A percentile compares a stretch with the other conserved stretches of the same genome.
These are phyloP conservation scores for Pleurostoma richardsiae DNA, from an alignment of 2,329 filamentous ascomycete genomes.

Conservation along the genomic window DNA sequence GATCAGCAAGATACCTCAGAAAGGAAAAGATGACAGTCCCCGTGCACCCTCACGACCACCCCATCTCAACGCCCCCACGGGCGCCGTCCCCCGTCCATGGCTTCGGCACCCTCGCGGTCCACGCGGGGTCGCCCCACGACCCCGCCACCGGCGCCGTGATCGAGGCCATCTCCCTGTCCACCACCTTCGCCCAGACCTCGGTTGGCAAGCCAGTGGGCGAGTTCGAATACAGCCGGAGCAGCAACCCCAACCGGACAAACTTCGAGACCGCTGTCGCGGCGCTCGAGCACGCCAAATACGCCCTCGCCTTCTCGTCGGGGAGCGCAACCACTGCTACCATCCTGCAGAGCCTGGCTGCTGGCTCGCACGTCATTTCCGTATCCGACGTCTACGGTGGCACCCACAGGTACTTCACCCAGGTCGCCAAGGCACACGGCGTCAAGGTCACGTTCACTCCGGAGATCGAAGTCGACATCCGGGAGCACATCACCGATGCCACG, in stretches of 20 bases:
- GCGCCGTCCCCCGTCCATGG: constrained; percentile 69
- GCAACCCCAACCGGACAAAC: constrained; percentile 92
- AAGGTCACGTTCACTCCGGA: constrained; percentile 89
- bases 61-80: constrained; percentile 63
- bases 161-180: constrained; percentile 90
- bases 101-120: constrained; percentile 92
- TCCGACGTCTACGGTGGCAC: constrained; percentile 98
- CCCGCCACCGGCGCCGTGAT: constrained; percentile 92
- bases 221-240: constrained; percentile 90
- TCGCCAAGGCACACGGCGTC: constrained; percentile 89
- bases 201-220: constrained; percentile 82
- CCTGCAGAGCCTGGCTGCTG: constrained; percentile 84
- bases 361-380: constrained; percentile 92
- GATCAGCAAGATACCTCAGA: too few relatives aligned
- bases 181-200: constrained; percentile 87
- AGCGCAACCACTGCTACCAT: constrained; percentile 91
- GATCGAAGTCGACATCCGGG: constrained; percentile 82
- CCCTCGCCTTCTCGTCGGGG: constrained; percentile 90
- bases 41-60: constrained; percentile 17
- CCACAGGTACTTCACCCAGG: constrained; percentile 97
- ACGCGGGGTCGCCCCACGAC: constrained; percentile 88
- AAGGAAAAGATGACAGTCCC: constrained; percentile 2
- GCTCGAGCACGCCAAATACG: constrained; percentile 87
- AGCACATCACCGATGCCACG: constrained; percentile 82
- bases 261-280: constrained; percentile 90